These are phyloP conservation scores for Schizosaccharomyces japonicus DNA, from an alignment of 805 yeast species.

Conservation along the genomic window DNA sequence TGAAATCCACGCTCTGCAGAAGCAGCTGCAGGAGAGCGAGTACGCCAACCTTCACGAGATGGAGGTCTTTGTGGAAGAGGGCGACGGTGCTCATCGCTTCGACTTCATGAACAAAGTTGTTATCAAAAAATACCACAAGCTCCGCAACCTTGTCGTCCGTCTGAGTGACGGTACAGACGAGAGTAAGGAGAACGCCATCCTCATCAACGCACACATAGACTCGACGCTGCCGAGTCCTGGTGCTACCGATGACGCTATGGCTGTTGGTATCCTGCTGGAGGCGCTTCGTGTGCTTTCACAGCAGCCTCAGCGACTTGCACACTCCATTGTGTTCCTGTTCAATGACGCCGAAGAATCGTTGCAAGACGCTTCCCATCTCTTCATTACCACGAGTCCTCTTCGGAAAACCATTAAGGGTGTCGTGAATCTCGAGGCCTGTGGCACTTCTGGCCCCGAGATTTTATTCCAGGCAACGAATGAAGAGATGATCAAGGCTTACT, in stretches of 20 bases:
- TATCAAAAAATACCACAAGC: background rate
- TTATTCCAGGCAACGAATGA: constrained; percentile 2
- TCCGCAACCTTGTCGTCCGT: constrained; percentile 1
- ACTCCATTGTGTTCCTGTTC: background rate
- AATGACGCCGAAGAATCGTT: constrained; percentile 3
- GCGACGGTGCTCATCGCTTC: constrained; percentile 4
- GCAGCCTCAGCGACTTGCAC: background rate
- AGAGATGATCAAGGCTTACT: constrained; percentile 34
- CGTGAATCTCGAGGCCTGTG: constrained; percentile 4
- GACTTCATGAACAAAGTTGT: constrained; percentile 3
- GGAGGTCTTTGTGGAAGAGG: background rate
- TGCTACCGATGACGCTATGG: constrained; percentile 4
- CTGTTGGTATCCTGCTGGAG: constrained; percentile 1
- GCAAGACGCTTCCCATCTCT: constrained; percentile 4
- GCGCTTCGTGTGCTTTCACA: background rate
- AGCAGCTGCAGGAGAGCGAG: background rate
- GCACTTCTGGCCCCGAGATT: constrained; percentile 1
- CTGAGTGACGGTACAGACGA: constrained; percentile 4
- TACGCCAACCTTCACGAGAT: background rate
- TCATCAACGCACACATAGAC: constrained; percentile 4
- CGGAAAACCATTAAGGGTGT: background rate
- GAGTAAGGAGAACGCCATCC: background rate
- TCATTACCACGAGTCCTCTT: background rate
- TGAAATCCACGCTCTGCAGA: background rate
- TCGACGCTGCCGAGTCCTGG: constrained; percentile 5